Percentiles rank a stretch among this genome's conserved stretches.
These are phyloP conservation scores for Tricholoma flavovirens DNA, from an alignment of 768 basidiomycete species.

Conservation along the genomic window DNA sequence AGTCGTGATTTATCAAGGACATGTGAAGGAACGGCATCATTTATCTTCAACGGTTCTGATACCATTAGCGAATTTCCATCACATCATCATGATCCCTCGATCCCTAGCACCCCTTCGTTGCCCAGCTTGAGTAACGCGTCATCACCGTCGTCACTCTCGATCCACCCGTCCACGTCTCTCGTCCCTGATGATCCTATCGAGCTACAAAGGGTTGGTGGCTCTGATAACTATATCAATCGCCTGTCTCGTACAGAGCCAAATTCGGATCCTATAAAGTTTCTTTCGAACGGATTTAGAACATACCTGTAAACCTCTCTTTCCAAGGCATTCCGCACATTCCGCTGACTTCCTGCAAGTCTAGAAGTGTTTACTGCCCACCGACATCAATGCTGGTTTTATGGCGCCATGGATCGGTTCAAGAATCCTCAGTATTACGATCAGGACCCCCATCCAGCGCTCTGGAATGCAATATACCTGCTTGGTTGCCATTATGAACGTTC, in stretches of 20 bases:
- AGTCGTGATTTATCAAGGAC: background rate
- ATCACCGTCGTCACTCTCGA: background rate
- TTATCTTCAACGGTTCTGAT: background rate
- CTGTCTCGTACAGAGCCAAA: background rate
- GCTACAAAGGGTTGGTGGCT: background rate
- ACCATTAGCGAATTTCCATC: background rate
- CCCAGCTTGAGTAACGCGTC: background rate
- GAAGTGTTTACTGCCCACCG: slow-evolving; percentile 51
- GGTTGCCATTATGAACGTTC: slow-evolving; percentile 49
- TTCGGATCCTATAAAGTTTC: background rate
- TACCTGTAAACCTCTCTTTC: background rate
- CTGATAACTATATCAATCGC: background rate
- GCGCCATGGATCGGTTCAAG: slow-evolving; percentile 38
- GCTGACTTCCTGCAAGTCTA: slow-evolving; percentile 28
- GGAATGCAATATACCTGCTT: slow-evolving; percentile 57
- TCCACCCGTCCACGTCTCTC: background rate
- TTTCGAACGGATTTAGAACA: background rate
- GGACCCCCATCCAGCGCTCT: slow-evolving; percentile 51
- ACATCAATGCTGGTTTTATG: slow-evolving; percentile 55
- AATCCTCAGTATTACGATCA: slow-evolving; percentile 22
- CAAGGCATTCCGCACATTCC: background rate
- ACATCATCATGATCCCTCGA: background rate
- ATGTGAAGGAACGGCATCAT: background rate
- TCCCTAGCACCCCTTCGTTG: background rate
- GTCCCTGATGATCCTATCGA: background rate